phyloP scores from a whole-genome alignment of 768 basidiomycete genomes.

The Xerocomellus chrysenteron region DNA sequence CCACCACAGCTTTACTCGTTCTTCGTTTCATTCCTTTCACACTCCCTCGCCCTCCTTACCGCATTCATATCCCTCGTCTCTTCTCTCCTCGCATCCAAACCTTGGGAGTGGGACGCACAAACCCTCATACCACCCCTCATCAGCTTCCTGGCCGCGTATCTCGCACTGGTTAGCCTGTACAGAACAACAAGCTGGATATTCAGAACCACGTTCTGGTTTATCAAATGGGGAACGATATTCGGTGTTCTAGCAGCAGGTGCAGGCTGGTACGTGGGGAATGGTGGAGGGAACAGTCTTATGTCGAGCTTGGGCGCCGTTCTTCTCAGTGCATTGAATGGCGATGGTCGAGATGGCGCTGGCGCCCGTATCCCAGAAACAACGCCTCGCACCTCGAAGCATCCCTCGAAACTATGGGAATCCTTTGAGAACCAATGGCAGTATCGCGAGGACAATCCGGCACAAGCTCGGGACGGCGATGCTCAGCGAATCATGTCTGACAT shows the following conservation, averaged over 20 bases:
- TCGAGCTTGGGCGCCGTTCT: constrained; percentile 42
- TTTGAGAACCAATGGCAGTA: constrained; percentile 65
- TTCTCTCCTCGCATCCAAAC: constrained; percentile 49
- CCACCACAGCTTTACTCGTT: constrained; percentile 57
- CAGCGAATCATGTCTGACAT: constrained; percentile 50
- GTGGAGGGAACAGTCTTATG: constrained; percentile 34
- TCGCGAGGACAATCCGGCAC: constrained; percentile 18
- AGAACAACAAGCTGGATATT: constrained; percentile 77
- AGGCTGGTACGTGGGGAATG: constrained; percentile 53
- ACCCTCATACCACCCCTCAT: constrained; percentile 72
- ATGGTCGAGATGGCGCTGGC: constrained; percentile 31
- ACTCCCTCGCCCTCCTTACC: constrained; percentile 49
- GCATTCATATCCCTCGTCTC: constrained; percentile 48
- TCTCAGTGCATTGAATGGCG: constrained; percentile 43
- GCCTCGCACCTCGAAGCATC: constrained; percentile 18
- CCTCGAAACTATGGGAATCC: constrained; percentile 62
- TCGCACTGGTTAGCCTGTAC: constrained; percentile 74
- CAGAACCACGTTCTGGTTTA: constrained; percentile 61
- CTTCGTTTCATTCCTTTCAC: constrained; percentile 49
- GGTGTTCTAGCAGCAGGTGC: constrained; percentile 50
- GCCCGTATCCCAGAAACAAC: constrained; percentile 19
- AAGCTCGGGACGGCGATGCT: constrained; percentile 36
- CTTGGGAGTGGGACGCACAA: constrained; percentile 65
- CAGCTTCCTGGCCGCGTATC: constrained; percentile 68
- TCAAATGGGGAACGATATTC: constrained; percentile 75